Base-by-base conservation (phyloP, 2,329 filamentous ascomycete species). In the Purpureocillium lavendulum region DNA sequence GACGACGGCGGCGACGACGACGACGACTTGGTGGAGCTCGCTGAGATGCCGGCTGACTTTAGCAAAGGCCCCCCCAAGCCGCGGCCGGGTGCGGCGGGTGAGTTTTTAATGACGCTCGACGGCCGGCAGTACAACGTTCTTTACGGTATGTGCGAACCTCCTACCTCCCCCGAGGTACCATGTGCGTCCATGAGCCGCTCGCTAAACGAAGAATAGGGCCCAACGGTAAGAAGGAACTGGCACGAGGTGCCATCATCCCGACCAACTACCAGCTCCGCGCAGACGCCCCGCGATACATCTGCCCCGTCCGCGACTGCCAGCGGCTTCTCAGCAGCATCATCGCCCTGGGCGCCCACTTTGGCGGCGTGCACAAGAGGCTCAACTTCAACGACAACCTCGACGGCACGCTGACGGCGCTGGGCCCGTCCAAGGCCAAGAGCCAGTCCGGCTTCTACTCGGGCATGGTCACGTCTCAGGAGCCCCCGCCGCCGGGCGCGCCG, bases 361-460 rank as follows among this genome's bases (percentile, higher is more conserved):
- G 39, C 17, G 52, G 48, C 9, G 45, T 39, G 0, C 57, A 60
- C 24, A 48, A 40, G 18, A 40, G 43, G 28, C 40, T 29, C 40
- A 58, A 39, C 8, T 53, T 65, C 34, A 65, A 67, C 21, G 65
- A 67, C 38, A 67, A 67, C 21, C 48, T 49, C 3, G 65, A 67
- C 9, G 65, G 65, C 3, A 67, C 64, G 0, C 37, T 67, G 9
- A 53, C 58, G 13, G 43, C 54, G 9, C 31, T 62, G 3, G 49
- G 29, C 6, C 11, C 11, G 7, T 30, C 49, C 9, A 40, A 4
- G 9, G 59, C 60, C 38, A 45, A 40, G 16, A 57, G 49, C 30
- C 18, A 30, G 13, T 35, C 26, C n/a, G 46, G 46, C 12, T 30
- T 40, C 7, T 50, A 52, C 2, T 55, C 58, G 8, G 55, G 43